phyloP scores from a whole-genome alignment of 345 rosid species.

The Linum usitatissimum region DNA sequence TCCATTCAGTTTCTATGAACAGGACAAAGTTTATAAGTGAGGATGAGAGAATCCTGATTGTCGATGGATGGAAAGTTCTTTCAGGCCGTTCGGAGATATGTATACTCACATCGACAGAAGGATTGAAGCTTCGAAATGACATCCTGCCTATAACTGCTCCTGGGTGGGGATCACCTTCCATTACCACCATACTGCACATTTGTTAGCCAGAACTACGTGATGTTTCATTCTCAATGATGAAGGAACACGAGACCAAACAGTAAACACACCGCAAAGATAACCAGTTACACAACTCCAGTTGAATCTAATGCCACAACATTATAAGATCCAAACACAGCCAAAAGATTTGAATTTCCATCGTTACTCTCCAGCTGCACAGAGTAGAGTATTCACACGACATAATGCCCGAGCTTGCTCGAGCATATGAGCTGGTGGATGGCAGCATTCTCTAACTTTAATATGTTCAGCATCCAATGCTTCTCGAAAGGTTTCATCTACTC shows the following conservation, averaged over 20 bases:
- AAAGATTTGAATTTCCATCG: neutral
- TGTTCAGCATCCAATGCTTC: too few relatives aligned
- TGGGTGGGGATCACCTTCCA: constrained; percentile 92
- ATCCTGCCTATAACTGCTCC: constrained; percentile 73
- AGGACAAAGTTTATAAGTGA: constrained; percentile 20
- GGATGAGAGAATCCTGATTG: constrained; percentile 12
- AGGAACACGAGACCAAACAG: neutral
- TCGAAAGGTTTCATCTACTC: too few relatives aligned
- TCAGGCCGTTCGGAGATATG: constrained; percentile 9
- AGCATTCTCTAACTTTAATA: neutral
- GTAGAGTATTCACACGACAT: too few relatives aligned
- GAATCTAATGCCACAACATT: too few relatives aligned
- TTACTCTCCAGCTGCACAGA: neutral
- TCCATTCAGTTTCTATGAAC: constrained; percentile 68
- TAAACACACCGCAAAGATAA: neutral
- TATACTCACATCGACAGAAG: constrained; percentile 78
- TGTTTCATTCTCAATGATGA: neutral
- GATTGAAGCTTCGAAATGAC: constrained; percentile 92
- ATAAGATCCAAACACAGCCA: too few relatives aligned
- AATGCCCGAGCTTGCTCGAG: too few relatives aligned
- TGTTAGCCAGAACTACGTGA: neutral
- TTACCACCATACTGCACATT: constrained; percentile 51
- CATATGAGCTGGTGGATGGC: neutral
- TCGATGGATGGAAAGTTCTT: constrained; percentile 10
- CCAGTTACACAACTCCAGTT: too few relatives aligned